Percentiles rank a stretch among this genome's conserved stretches.
Evolutionary conservation across 2,329 filamentous ascomycete genomes (phyloP).

Genomic region (Xylaria polymorpha): DNA sequence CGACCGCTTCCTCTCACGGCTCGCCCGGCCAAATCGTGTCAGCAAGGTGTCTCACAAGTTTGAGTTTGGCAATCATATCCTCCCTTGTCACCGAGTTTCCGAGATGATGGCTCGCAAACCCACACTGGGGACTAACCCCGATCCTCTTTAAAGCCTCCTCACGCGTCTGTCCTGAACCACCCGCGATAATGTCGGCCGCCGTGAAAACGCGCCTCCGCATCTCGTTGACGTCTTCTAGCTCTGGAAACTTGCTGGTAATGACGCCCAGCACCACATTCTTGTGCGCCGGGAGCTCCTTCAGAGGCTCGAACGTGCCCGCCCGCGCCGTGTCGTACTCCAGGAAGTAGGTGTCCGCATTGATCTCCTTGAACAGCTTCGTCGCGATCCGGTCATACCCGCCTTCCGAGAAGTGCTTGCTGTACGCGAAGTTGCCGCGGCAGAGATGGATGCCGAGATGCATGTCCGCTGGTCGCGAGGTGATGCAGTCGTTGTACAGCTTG

Average conservation of each 20-base stretch:
- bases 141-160: slow-evolving; percentile 76
- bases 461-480: slow-evolving; percentile 71
- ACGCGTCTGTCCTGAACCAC: slow-evolving; percentile 71
- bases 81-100: slow-evolving; percentile 76
- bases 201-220: slow-evolving; percentile 68
- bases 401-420: slow-evolving; percentile 73
- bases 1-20: slow-evolving; percentile 45
- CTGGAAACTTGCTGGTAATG: slow-evolving; percentile 71
- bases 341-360: slow-evolving; percentile 74
- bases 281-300: slow-evolving; percentile 68
- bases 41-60: slow-evolving; percentile 76
- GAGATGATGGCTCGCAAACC: slow-evolving; percentile 78
- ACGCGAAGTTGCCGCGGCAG: slow-evolving; percentile 76
- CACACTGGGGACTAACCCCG: slow-evolving; percentile 78
- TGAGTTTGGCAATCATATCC: slow-evolving; percentile 79
- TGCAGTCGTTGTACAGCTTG: slow-evolving; percentile 78
- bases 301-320: slow-evolving; percentile 73
- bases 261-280: slow-evolving; percentile 74
- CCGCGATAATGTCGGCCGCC: slow-evolving; percentile 75
- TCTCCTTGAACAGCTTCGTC: slow-evolving; percentile 71
- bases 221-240: slow-evolving; percentile 71
- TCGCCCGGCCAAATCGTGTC: slow-evolving; percentile 74
- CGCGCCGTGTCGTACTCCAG: slow-evolving; percentile 75
- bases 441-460: slow-evolving; percentile 83
- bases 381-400: slow-evolving; percentile 75